These are phyloP conservation scores for Hypoxylon sp. DNA, from an alignment of 2,329 filamentous ascomycete species.

Conservation along the genomic window DNA sequence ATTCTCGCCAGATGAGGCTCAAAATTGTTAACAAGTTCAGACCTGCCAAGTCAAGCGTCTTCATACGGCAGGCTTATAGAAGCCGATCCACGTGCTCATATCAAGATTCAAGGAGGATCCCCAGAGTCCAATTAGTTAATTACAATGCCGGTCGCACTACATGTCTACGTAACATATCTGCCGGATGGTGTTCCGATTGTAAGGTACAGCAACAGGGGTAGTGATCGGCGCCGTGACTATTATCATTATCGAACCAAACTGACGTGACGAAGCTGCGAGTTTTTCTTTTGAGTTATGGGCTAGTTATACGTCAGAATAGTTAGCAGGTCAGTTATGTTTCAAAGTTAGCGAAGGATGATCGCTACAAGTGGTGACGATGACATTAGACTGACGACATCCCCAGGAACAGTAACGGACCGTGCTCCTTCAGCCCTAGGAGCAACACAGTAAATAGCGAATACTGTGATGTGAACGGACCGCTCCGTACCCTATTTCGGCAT, in stretches of 20 bases:
- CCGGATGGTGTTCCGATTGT: background rate
- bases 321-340: conserved; percentile 20
- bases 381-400: conserved; percentile 34
- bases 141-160: conserved; percentile 4
- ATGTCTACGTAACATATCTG: background rate
- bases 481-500: background rate
- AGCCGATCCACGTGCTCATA: background rate
- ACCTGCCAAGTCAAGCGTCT: conserved; percentile 1
- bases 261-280: background rate
- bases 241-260: conserved; percentile 14
- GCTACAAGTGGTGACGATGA: conserved; percentile 22
- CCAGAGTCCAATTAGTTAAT: background rate
- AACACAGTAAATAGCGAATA: background rate
- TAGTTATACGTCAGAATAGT: background rate
- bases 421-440: conserved; percentile 25
- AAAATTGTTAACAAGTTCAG: background rate
- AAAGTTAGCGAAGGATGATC: conserved; percentile 18
- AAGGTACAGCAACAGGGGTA: background rate
- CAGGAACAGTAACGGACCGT: conserved; percentile 14
- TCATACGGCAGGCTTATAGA: background rate
- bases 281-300: background rate
- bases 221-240: background rate
- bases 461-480: background rate
- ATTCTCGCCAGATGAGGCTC: conserved; percentile 17
- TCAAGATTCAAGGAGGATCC: background rate